A percentile compares a stretch with the other conserved stretches of the same genome.
phyloP scores from a whole-genome alignment of 192 early-diverging fungal species.

The Coemansia sp. region DNA sequence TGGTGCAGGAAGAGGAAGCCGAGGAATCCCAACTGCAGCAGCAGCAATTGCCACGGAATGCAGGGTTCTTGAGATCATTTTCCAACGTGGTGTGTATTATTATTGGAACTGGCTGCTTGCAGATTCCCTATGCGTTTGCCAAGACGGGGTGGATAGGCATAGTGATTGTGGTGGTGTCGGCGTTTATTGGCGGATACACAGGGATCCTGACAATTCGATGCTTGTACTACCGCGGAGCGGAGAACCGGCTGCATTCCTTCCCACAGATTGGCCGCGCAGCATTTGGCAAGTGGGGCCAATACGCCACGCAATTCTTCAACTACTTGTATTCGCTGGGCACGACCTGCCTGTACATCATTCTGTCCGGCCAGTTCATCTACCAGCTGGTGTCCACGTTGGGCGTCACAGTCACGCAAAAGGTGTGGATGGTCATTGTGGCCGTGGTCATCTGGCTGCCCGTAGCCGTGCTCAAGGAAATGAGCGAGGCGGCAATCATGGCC shows the following conservation, averaged over 20 bases:
- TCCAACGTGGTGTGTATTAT: slow-evolving; percentile 72
- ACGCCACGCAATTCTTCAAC: slow-evolving; percentile 61
- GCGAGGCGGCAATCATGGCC: slow-evolving; percentile 69
- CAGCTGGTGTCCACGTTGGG: slow-evolving; percentile 52
- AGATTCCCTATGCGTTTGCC: slow-evolving; percentile 74
- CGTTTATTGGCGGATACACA: slow-evolving; percentile 69
- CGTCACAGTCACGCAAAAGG: slow-evolving; percentile 44
- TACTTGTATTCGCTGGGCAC: slow-evolving; percentile 65
- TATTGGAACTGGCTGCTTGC: slow-evolving; percentile 76
- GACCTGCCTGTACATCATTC: slow-evolving; percentile 65
- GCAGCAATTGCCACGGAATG: slow-evolving; percentile 23
- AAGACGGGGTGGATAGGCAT: slow-evolving; percentile 80
- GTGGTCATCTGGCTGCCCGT: slow-evolving; percentile 64
- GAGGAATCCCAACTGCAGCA: slow-evolving; percentile 6
- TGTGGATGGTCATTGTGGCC: slow-evolving; percentile 62
- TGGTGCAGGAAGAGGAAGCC: neutral
- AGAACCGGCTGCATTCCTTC: slow-evolving; percentile 56
- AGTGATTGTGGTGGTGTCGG: slow-evolving; percentile 64
- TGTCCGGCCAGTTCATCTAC: slow-evolving; percentile 66
- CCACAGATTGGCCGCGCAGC: slow-evolving; percentile 66
- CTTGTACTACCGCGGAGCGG: slow-evolving; percentile 59
- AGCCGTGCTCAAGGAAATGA: slow-evolving; percentile 69
- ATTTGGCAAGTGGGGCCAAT: slow-evolving; percentile 62
- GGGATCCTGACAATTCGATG: slow-evolving; percentile 71
- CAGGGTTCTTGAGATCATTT: slow-evolving; percentile 55